These are phyloP conservation scores for Colletotrichum zoysiae DNA, from an alignment of 2,329 filamentous ascomycete species.

Conservation along the genomic window DNA sequence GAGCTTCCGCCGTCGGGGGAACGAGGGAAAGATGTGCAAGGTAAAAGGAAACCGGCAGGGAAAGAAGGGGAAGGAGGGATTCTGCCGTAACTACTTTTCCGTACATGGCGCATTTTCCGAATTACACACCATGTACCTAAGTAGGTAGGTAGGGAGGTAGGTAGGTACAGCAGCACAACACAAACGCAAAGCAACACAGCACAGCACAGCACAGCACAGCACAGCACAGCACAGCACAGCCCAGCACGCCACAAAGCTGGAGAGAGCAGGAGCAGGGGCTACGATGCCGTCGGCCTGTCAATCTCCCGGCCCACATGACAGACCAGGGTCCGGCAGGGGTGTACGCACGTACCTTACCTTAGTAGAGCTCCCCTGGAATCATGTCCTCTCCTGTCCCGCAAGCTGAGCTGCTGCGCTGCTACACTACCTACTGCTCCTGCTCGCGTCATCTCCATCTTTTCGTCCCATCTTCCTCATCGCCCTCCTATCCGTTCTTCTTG, in stretches of 20 bases:
- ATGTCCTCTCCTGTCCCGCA: constrained; percentile 2
- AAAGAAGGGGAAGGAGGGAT: neutral
- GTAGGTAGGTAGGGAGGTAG: neutral
- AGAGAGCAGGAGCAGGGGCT: neutral
- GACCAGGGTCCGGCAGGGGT: constrained; percentile 19
- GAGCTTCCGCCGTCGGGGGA: neutral
- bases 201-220: neutral
- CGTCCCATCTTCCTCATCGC: constrained; percentile 12
- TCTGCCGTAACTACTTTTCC: neutral
- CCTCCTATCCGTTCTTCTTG: neutral
- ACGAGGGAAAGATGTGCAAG: neutral
- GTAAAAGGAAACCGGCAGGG: neutral
- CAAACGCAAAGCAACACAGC: neutral
- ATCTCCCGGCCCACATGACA: constrained; percentile 35
- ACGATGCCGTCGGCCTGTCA: constrained; percentile 23
- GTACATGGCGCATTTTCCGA: neutral
- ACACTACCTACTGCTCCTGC: neutral
- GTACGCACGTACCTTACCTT: constrained; percentile 36
- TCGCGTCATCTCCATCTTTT: constrained; percentile 1
- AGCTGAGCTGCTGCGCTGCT: neutral
- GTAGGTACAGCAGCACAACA: neutral
- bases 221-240: neutral
- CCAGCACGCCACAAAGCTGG: neutral
- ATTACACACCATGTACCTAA: neutral
- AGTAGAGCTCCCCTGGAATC: constrained; percentile 1